Evolutionary conservation across 768 basidiomycete species (phyloP).

Genomic region (Mrakia blollopis): DNA sequence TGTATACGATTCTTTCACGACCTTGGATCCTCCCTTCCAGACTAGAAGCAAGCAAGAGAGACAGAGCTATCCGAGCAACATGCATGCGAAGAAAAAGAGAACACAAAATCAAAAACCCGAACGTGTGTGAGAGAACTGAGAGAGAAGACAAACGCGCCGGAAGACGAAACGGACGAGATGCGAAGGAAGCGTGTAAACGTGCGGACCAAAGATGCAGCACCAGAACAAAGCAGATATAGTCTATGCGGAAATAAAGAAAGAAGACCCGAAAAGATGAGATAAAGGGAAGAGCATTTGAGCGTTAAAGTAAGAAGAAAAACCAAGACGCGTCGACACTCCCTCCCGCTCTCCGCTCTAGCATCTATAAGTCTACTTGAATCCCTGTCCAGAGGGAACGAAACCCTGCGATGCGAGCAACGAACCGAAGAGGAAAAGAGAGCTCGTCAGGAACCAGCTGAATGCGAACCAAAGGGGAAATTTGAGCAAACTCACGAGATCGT

Average conservation of each 20-base stretch:
- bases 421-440: not conserved
- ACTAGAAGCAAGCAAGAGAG: not conserved
- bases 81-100: not conserved
- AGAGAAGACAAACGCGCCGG: not conserved
- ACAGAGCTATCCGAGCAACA: no score
- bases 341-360: no score
- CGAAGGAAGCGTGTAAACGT: not conserved
- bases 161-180: not conserved
- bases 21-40: no score
- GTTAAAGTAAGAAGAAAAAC: not conserved
- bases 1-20: no score
- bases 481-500: slow-evolving; percentile 2
- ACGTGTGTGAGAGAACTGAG: not conserved
- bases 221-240: no score
- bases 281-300: no score
- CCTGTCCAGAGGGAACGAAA: slow-evolving; percentile 12
- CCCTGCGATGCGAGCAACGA: not conserved
- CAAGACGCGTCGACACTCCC: not conserved
- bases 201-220: not conserved
- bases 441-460: not conserved
- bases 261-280: no score
- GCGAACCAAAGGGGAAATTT: slow-evolving; percentile 9
- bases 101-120: not conserved
- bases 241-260: not conserved
- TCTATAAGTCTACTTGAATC: no score